Conservation (phyloP, 2,329 filamentous ascomycete genomes). For the Colletotrichum paranaense region DNA sequence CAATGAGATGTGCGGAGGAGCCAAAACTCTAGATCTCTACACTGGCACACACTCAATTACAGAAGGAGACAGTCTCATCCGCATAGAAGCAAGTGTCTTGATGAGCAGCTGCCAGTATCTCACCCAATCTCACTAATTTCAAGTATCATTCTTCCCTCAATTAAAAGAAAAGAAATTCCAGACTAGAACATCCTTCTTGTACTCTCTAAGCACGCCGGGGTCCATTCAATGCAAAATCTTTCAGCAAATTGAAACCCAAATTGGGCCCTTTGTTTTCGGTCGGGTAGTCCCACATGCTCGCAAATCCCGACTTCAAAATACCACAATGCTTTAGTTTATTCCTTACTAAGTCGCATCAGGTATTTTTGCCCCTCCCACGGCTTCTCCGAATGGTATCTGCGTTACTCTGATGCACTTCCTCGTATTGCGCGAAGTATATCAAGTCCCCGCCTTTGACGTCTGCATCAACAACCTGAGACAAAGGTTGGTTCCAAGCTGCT, state of each 20-base stretch:
- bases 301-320: not conserved
- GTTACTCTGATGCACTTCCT: conserved; percentile 33
- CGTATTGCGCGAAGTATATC: conserved; percentile 31
- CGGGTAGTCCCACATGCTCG: not conserved
- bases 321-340: not conserved
- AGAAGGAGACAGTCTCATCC: too few relatives aligned
- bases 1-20: not conserved
- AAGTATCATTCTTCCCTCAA: too few relatives aligned
- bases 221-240: too few relatives aligned
- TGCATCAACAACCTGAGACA: conserved; percentile 28
- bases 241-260: too few relatives aligned
- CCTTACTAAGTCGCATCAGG: not conserved
- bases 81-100: too few relatives aligned
- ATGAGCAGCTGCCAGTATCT: too few relatives aligned
- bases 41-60: not conserved
- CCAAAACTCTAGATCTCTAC: not conserved
- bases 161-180: too few relatives aligned
- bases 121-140: too few relatives aligned
- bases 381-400: conserved; percentile 19
- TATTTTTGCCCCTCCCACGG: not conserved
- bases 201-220: too few relatives aligned
- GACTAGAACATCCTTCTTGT: too few relatives aligned
- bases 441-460: conserved; percentile 27
- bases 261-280: too few relatives aligned
- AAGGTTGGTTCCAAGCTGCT: conserved; percentile 20